Percentiles rank a stretch among this genome's conserved stretches.
Conservation (phyloP, 495 filamentous ascomycete genomes). For the Trichocladium antarcticum region DNA sequence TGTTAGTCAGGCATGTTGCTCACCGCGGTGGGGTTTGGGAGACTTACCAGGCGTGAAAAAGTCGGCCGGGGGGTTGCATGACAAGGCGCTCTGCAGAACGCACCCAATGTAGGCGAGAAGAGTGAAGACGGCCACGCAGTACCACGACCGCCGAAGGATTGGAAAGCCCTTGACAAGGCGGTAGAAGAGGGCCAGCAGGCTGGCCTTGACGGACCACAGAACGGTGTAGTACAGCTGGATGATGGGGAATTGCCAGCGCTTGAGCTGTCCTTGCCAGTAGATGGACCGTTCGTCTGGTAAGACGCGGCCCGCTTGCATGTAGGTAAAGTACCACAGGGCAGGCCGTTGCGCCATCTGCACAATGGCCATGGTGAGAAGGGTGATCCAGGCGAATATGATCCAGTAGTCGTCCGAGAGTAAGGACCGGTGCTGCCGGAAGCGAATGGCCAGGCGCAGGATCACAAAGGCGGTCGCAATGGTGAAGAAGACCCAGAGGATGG, state of each 20-base stretch:
- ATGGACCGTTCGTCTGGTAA: background rate
- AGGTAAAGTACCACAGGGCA: background rate
- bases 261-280: background rate
- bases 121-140: background rate
- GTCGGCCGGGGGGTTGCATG: background rate
- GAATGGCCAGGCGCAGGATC: background rate
- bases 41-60: constrained; percentile 1
- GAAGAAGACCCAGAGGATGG: constrained; percentile 6
- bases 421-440: background rate
- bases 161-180: constrained; percentile 4
- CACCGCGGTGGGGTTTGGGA: too few relatives aligned
- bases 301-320: constrained; percentile 1
- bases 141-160: constrained; percentile 2
- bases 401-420: constrained; percentile 1
- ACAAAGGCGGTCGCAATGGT: background rate
- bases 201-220: constrained; percentile 4
- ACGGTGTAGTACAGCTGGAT: constrained; percentile 5
- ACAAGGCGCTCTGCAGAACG: background rate
- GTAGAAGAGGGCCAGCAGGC: constrained; percentile 4
- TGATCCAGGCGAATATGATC: constrained; percentile 1
- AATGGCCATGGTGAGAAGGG: background rate
- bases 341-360: constrained; percentile 1
- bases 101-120: background rate
- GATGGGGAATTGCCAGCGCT: constrained; percentile 7
- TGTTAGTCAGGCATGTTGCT: too few relatives aligned